phyloP scores from a whole-genome alignment of 495 filamentous ascomycete genomes.

The Oleoguttula mirabilis region DNA sequence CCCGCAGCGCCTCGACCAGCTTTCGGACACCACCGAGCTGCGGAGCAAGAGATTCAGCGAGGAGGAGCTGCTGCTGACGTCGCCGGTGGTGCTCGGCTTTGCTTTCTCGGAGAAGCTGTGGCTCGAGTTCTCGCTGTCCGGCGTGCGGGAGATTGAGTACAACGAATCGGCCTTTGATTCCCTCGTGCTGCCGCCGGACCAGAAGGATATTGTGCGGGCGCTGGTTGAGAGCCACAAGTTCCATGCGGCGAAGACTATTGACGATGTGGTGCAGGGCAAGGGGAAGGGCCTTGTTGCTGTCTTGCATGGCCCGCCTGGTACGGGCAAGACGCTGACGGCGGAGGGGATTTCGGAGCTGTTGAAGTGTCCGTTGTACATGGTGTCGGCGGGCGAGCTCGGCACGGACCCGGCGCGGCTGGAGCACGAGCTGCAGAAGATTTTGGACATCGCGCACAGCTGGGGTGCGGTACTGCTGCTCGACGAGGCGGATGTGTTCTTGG shows the following conservation, averaged over 20 bases:
- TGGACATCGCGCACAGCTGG: slow-evolving; percentile 82
- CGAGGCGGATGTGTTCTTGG: slow-evolving; percentile 38
- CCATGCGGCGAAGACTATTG: slow-evolving; percentile 68
- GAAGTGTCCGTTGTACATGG: slow-evolving; percentile 73
- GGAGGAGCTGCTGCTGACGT: slow-evolving; percentile 78
- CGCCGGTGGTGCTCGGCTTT: slow-evolving; percentile 88
- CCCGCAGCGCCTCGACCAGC: slow-evolving; percentile 51
- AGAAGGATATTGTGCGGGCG: slow-evolving; percentile 70
- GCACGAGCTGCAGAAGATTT: slow-evolving; percentile 66
- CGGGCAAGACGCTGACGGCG: slow-evolving; percentile 81
- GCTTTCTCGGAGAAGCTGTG: slow-evolving; percentile 82
- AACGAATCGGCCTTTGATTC: slow-evolving; percentile 70
- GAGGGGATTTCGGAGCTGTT: slow-evolving; percentile 78
- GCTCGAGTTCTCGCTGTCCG: slow-evolving; percentile 80
- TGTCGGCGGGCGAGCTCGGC: slow-evolving; percentile 69
- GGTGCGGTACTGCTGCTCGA: slow-evolving; percentile 47
- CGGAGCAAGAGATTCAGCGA: slow-evolving; percentile 51
- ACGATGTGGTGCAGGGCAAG: slow-evolving; percentile 71
- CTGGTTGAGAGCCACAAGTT: slow-evolving; percentile 74
- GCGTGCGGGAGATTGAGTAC: slow-evolving; percentile 71
- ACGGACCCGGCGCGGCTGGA: slow-evolving; percentile 70
- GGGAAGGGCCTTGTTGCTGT: slow-evolving; percentile 64
- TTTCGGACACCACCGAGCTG: slow-evolving; percentile 32
- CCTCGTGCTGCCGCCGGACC: slow-evolving; percentile 60
- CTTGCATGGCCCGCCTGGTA: slow-evolving; percentile 61